These are phyloP conservation scores for Coemansia linderi DNA, from an alignment of 371 early-diverging fungal species.

Conservation along the genomic window DNA sequence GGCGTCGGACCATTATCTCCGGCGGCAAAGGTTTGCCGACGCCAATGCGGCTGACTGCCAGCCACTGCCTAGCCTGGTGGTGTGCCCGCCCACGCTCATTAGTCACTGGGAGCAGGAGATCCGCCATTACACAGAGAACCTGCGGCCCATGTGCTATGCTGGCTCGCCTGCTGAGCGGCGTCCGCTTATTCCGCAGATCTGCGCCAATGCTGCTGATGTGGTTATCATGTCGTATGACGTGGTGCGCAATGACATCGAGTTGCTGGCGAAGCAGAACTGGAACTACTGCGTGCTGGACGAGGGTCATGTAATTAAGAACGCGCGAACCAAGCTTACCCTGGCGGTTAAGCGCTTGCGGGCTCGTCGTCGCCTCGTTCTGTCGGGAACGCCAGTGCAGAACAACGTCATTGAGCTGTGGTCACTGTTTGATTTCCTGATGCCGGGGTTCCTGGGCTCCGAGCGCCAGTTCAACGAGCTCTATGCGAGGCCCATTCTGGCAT, in stretches of 20 bases:
- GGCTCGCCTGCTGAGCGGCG: conserved; percentile 82
- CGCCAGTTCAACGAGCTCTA: conserved; percentile 87
- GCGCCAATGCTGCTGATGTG: conserved; percentile 65
- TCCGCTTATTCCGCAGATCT: conserved; percentile 39
- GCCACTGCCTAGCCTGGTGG: conserved; percentile 83
- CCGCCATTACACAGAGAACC: conserved; percentile 70
- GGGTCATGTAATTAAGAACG: conserved; percentile 99
- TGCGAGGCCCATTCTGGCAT: conserved; percentile 87
- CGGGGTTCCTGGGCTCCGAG: conserved; percentile 94
- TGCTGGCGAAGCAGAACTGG: conserved; percentile 72
- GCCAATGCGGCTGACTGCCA: conserved; percentile 51
- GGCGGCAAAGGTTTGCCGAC: conserved; percentile 63
- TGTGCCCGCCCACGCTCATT: conserved; percentile 96
- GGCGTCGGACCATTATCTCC: conserved; percentile 82
- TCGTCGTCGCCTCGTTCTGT: conserved; percentile 89
- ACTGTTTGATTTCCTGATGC: conserved; percentile 97
- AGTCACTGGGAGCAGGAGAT: conserved; percentile 99
- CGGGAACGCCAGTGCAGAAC: conserved; percentile 99
- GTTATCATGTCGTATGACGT: conserved; percentile 97
- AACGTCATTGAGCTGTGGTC: conserved; percentile 98
- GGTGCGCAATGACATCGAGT: conserved; percentile 92
- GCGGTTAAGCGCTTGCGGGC: conserved; percentile 83
- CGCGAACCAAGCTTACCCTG: conserved; percentile 90
- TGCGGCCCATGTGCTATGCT: conserved; percentile 82
- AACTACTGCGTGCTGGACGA: conserved; percentile 99